A percentile compares a stretch with the other conserved stretches of the same genome.
Evolutionary conservation across 1,284 basidiomycete genomes (phyloP).

Genomic region (Agroathelia rolfsii): DNA sequence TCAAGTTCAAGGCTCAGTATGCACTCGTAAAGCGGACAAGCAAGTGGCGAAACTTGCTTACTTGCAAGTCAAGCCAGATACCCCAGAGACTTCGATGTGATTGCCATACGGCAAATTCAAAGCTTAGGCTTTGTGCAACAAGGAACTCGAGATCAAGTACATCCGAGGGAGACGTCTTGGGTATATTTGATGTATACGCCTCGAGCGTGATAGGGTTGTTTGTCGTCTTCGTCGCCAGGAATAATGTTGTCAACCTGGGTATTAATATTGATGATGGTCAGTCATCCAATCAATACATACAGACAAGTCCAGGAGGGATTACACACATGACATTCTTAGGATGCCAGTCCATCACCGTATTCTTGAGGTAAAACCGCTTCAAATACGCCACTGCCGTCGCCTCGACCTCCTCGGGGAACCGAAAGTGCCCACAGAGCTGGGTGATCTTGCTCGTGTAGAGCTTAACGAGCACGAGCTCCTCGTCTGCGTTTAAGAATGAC

Average conservation of each 20-base stretch:
- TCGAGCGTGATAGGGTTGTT: constrained; percentile 87
- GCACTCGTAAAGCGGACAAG: too few relatives aligned
- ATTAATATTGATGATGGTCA: constrained; percentile 4
- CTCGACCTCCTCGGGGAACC: constrained; percentile 86
- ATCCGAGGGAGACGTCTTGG: constrained; percentile 69
- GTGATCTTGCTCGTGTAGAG: constrained; percentile 86
- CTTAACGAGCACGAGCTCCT: constrained; percentile 83
- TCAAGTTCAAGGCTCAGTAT: too few relatives aligned
- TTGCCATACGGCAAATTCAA: constrained; percentile 91
- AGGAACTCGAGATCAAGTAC: constrained; percentile 93
- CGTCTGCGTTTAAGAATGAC: constrained; percentile 69
- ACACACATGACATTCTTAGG: constrained; percentile 95
- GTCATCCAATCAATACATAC: constrained; percentile 3
- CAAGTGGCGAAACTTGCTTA: too few relatives aligned
- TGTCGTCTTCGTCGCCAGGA: constrained; percentile 94
- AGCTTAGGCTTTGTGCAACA: constrained; percentile 85
- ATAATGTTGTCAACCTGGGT: constrained; percentile 90
- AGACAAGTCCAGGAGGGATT: background rate
- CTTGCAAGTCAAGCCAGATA: constrained; percentile 85
- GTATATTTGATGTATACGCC: constrained; percentile 71
- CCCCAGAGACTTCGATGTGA: constrained; percentile 86
- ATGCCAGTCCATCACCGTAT: constrained; percentile 99
- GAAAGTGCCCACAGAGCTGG: constrained; percentile 77
- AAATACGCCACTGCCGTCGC: constrained; percentile 88
- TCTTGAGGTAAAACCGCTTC: constrained; percentile 95